A percentile compares a stretch with the other conserved stretches of the same genome.
Conservation (phyloP, 441 rosid species). For the Rhodomyrtus psidioides region DNA sequence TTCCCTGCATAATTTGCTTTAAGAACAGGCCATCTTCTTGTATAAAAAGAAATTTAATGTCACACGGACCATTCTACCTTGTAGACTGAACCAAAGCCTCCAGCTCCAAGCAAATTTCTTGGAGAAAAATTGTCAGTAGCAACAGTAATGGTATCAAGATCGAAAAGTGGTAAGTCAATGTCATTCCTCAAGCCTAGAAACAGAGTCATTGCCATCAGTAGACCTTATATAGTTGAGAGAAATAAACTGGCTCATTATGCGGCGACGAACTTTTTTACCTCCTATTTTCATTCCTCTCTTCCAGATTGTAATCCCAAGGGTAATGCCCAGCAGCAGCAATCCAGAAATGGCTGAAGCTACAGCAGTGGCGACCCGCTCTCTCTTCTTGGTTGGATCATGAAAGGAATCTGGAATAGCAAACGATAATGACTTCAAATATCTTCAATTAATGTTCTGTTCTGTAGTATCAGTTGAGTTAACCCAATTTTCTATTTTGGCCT, state of each 20-base stretch:
- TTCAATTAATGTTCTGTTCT: too few relatives aligned
- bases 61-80: constrained; percentile 10
- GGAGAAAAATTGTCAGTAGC: constrained; percentile 23
- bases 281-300: background rate
- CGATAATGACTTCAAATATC: too few relatives aligned
- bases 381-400: background rate
- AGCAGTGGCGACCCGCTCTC: background rate
- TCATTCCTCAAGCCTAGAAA: background rate
- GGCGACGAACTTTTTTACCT: background rate
- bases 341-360: background rate
- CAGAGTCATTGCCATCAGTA: background rate
- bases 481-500: too few relatives aligned
- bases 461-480: too few relatives aligned
- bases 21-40: background rate
- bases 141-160: constrained; percentile 6
- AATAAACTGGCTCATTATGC: background rate
- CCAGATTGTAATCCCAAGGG: background rate
- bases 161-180: constrained; percentile 16
- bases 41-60: background rate
- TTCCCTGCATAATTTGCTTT: constrained; percentile 8
- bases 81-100: constrained; percentile 31
- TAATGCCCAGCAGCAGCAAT: background rate
- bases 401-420: background rate
- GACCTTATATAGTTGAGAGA: background rate
- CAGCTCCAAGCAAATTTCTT: constrained; percentile 16